Base-by-base conservation (phyloP, 768 basidiomycete genomes). In the Chlorophyllum brunneum region DNA sequence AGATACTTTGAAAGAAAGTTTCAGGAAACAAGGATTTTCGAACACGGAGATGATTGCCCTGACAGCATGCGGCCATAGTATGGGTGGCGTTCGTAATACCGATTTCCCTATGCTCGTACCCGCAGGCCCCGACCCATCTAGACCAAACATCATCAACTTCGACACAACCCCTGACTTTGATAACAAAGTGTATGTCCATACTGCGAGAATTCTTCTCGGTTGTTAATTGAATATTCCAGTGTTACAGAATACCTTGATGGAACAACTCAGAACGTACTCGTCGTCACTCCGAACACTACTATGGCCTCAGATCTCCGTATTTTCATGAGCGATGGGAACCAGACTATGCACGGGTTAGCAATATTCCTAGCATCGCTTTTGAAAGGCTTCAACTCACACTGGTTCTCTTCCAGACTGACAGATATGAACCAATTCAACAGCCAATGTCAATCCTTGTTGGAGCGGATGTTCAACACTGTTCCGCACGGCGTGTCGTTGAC, bases 381-480 rank as follows among this genome's bases (percentile, higher is more conserved):
- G 33, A 11, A 24, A 46, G 23, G 15, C 38, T 47, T 20, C 9
- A 5, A 26, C 36, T 52, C 40, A 31, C 2, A 55, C 39, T 51
- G n/a, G 11, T 46, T 48, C 24, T 36, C 53, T 30, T 33, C 20
- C 51, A 70, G 70, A 18, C 45, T 74, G 23, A 61, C 71, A 5
- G 61, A 69, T 34, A 48, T 67, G 1, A 61, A 64, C 16, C 57
- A 65, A 13, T 79, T 75, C 58, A 55, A 63, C 39, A 65, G 62
- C 18, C 65, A 70, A 30, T 80, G 78, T 60, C 61, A 67, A 39
- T 60, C 52, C 33, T 59, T 79, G 1, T 57, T 80, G 37, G 63
- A 63, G 43, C 69, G 72, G 36, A 79, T 80, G 78, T 54, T 80
- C 30, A 68, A 80, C 56, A 70, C 70, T 16, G 77, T 80, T n/a